These are phyloP conservation scores for Pleurotus tuber-regium DNA, from an alignment of 768 basidiomycete genomes.

Conservation along the genomic window DNA sequence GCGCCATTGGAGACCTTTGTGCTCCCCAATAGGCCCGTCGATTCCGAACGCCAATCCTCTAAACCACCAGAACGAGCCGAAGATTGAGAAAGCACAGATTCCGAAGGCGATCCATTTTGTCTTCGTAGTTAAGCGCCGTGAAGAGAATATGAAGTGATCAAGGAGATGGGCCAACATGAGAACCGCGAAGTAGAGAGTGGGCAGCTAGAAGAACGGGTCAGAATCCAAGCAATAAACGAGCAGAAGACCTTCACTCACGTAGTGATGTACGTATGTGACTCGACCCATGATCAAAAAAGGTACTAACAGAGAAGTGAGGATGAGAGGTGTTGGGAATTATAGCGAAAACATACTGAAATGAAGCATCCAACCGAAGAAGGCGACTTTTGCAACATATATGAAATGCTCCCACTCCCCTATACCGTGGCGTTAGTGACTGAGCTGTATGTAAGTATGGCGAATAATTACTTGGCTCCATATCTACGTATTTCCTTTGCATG, in stretches of 20 bases:
- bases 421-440: slow-evolving; percentile 5
- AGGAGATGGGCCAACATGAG: slow-evolving; percentile 87
- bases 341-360: slow-evolving; percentile 68
- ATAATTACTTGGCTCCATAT: slow-evolving; percentile 82
- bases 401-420: slow-evolving; percentile 93
- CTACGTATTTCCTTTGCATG: slow-evolving; percentile 83
- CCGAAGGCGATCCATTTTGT: slow-evolving; percentile 77
- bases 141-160: slow-evolving; percentile 90
- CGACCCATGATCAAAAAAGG: slow-evolving; percentile 99
- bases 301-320: slow-evolving; percentile 40
- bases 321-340: neutral
- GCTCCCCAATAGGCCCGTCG: slow-evolving; percentile 79
- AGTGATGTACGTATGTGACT: slow-evolving; percentile 95
- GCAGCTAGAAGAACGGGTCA: slow-evolving; percentile 55
- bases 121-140: slow-evolving; percentile 53
- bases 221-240: neutral
- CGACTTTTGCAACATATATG: slow-evolving; percentile 88
- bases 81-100: slow-evolving; percentile 51
- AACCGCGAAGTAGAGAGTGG: slow-evolving; percentile 95
- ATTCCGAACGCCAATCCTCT: slow-evolving; percentile 87
- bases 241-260: slow-evolving; percentile 50
- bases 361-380: slow-evolving; percentile 87
- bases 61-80: slow-evolving; percentile 96
- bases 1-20: slow-evolving; percentile 81
- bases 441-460: neutral